A percentile compares a stretch with the other conserved stretches of the same genome.
phyloP scores from a whole-genome alignment of 1,284 basidiomycete genomes.

The Ustilago curta region DNA sequence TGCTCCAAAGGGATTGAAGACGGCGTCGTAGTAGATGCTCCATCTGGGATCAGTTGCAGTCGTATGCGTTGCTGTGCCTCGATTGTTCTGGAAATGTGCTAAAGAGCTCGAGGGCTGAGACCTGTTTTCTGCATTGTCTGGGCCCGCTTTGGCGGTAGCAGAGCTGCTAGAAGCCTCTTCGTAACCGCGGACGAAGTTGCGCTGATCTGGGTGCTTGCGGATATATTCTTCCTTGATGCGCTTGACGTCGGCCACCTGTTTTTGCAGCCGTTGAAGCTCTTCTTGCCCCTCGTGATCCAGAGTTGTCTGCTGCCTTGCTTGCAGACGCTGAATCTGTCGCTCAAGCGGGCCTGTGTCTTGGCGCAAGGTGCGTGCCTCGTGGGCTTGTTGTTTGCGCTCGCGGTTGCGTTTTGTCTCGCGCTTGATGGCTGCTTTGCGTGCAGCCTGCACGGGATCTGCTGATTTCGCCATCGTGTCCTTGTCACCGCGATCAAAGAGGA shows the following conservation, averaged over 20 bases:
- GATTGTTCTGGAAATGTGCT: neutral
- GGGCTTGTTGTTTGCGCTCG: constrained; percentile 57
- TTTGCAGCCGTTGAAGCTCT: constrained; percentile 45
- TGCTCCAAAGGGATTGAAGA: constrained; percentile 94
- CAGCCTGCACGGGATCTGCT: constrained; percentile 67
- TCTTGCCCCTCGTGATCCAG: constrained; percentile 35
- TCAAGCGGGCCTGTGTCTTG: constrained; percentile 46
- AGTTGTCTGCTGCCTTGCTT: constrained; percentile 26
- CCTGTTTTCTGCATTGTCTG: neutral
- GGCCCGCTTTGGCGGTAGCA: neutral
- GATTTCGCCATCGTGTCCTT: constrained; percentile 41
- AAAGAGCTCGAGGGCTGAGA: neutral
- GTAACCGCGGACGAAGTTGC: constrained; percentile 78
- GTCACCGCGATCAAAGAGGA: too few relatives aligned
- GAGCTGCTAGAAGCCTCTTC: constrained; percentile 13
- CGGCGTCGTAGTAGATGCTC: constrained; percentile 90
- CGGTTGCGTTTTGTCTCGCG: constrained; percentile 64
- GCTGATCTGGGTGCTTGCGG: constrained; percentile 86
- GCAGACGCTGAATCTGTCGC: constrained; percentile 51
- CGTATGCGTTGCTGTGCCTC: neutral
- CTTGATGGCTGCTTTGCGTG: constrained; percentile 65
- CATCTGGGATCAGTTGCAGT: constrained; percentile 66
- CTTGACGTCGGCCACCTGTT: constrained; percentile 47
- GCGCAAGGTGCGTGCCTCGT: constrained; percentile 49
- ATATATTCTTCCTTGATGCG: constrained; percentile 73